These are phyloP conservation scores for Nakataea oryzae DNA, from an alignment of 2,329 filamentous ascomycete species.

Conservation along the genomic window DNA sequence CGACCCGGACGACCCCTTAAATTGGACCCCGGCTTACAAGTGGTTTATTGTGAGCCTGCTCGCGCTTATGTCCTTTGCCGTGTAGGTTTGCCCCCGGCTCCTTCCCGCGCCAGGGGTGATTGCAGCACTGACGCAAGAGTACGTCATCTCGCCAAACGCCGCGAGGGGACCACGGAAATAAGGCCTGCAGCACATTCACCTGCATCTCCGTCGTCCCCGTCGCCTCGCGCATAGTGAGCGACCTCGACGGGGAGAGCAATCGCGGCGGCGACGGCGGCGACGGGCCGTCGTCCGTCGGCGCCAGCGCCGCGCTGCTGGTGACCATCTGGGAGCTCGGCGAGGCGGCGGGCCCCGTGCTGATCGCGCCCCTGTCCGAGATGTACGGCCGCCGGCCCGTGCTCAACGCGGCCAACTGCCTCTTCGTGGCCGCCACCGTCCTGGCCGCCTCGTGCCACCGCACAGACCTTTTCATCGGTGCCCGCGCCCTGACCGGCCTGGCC, in stretches of 20 bases:
- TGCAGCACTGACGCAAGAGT: background rate
- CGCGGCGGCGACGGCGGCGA: slow-evolving; percentile 15
- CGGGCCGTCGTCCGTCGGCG: slow-evolving; percentile 24
- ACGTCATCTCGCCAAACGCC: background rate
- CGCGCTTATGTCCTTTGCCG: slow-evolving; percentile 43
- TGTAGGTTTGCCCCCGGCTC: slow-evolving; percentile 24
- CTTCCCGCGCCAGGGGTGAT: background rate
- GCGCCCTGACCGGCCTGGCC: slow-evolving; percentile 56
- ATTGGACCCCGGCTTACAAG: slow-evolving; percentile 42
- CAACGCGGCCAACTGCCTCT: slow-evolving; percentile 39
- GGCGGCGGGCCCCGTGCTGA: slow-evolving; percentile 47
- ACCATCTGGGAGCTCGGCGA: slow-evolving; percentile 63
- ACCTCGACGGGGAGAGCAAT: slow-evolving; percentile 23
- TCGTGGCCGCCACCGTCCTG: slow-evolving; percentile 35
- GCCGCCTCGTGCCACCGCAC: slow-evolving; percentile 28
- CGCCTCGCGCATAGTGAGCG: slow-evolving; percentile 36
- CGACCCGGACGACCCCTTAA: slow-evolving; percentile 39
- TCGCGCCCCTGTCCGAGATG: slow-evolving; percentile 53
- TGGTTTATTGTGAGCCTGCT: slow-evolving; percentile 42
- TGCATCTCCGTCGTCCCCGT: slow-evolving; percentile 46
- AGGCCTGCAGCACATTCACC: slow-evolving; percentile 37
- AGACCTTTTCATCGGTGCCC: slow-evolving; percentile 48
- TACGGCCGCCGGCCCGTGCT: slow-evolving; percentile 46
- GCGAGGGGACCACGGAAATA: background rate
- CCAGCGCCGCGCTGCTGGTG: slow-evolving; percentile 48